Percentiles rank a stretch among this genome's conserved stretches.
Conservation (phyloP, 768 basidiomycete genomes). For the Hirschioporus abietinus region DNA sequence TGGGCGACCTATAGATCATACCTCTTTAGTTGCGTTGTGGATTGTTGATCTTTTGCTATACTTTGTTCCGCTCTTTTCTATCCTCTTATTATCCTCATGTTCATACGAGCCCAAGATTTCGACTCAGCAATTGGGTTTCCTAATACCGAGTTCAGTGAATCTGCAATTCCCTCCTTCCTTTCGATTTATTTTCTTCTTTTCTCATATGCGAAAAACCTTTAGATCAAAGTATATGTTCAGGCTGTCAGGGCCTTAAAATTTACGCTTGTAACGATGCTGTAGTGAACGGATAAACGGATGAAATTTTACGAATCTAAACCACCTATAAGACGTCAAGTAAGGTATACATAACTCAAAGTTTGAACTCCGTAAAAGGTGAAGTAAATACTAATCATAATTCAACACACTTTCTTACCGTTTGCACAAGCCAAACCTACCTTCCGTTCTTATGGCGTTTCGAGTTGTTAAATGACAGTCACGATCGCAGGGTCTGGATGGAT, state of each 20-base stretch:
- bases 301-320: not conserved
- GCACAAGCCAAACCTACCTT: too few species aligned
- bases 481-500: too few species aligned
- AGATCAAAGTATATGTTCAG: not conserved
- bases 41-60: not conserved
- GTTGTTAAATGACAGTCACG: too few species aligned
- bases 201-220: not conserved
- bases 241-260: not conserved
- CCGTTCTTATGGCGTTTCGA: too few species aligned
- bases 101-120: not conserved
- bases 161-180: not conserved
- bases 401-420: too few species aligned
- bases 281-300: not conserved
- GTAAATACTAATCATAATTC: too few species aligned
- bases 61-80: not conserved
- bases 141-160: not conserved
- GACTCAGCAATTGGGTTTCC: not conserved
- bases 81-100: not conserved
- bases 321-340: too few species aligned
- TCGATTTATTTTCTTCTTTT: not conserved
- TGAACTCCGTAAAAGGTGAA: too few species aligned
- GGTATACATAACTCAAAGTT: too few species aligned
- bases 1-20: not conserved
- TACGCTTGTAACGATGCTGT: conserved; percentile 1
- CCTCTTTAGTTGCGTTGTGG: not conserved